Evolutionary conservation across 2,329 filamentous ascomycete species (phyloP).

Genomic region (Juglanconis sp.): DNA sequence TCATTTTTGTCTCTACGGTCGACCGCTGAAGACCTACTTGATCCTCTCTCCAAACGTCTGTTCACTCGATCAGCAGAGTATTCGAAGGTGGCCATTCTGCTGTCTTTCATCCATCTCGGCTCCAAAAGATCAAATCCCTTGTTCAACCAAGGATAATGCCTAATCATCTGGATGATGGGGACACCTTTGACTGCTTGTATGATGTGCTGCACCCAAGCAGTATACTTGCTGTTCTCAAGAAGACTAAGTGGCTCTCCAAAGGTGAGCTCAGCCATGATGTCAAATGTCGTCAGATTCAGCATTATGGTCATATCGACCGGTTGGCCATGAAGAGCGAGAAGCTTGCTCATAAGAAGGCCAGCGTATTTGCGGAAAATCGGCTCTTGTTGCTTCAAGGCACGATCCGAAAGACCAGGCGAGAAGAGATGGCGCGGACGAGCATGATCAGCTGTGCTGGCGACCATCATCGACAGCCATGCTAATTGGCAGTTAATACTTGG

Average conservation of each 20-base stretch:
- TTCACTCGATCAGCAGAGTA: conserved; percentile 8
- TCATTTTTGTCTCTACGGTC: not conserved
- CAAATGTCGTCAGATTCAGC: conserved; percentile 31
- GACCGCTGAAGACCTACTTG: not conserved
- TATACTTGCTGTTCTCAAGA: conserved; percentile 26
- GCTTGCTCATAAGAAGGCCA: conserved; percentile 18
- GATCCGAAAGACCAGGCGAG: conserved; percentile 25
- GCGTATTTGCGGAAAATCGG: conserved; percentile 20
- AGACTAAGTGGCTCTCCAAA: conserved; percentile 40
- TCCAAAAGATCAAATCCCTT: not conserved
- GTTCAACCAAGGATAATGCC: not conserved
- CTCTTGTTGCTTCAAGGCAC: conserved; percentile 24
- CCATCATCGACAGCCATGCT: not conserved
- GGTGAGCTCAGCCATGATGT: conserved; percentile 39
- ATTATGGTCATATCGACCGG: conserved; percentile 20
- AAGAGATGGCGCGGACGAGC: conserved; percentile 22
- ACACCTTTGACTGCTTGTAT: conserved; percentile 19
- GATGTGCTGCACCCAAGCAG: conserved; percentile 28
- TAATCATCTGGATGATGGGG: conserved; percentile 6
- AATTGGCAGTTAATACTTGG: not conserved
- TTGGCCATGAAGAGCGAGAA: conserved; percentile 12
- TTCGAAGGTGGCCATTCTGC: not conserved
- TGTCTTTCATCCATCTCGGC: not conserved
- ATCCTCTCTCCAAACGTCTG: not conserved
- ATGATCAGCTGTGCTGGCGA: conserved; percentile 19